Evolutionary conservation across 1,284 basidiomycete genomes (phyloP).

Genomic region (Sutorius eximius): DNA sequence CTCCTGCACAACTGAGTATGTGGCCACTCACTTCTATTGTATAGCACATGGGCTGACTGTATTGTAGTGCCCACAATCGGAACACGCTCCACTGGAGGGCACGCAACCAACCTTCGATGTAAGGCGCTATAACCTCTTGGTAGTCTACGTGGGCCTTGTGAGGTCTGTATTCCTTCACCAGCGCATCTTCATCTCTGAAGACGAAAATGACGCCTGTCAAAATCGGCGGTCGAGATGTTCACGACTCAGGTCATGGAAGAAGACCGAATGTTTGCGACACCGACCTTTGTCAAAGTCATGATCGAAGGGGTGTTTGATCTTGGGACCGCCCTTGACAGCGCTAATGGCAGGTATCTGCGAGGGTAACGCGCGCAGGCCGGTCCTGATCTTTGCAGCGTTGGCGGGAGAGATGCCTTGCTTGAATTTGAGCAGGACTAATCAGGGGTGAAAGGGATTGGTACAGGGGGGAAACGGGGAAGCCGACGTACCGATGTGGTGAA

Average conservation of each 20-base stretch:
- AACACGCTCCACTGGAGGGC: not conserved
- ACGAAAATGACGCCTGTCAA: constrained; percentile 22
- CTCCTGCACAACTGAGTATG: no score
- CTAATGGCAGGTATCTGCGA: constrained; percentile 20
- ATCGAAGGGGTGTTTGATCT: constrained; percentile 22
- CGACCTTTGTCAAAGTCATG: constrained; percentile 29
- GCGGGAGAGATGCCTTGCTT: constrained; percentile 11
- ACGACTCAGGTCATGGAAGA: not conserved
- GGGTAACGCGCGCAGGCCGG: constrained; percentile 7
- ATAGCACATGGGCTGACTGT: no score
- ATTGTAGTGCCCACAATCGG: not conserved
- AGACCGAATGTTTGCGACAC: not conserved
- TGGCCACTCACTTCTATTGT: no score
- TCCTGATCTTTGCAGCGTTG: constrained; percentile 9
- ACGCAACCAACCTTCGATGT: constrained; percentile 22
- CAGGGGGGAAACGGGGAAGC: not conserved
- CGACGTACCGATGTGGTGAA: constrained; percentile 29
- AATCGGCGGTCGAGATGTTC: not conserved
- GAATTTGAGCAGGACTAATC: constrained; percentile 24
- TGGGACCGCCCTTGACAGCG: constrained; percentile 14
- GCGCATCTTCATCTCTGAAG: constrained; percentile 20
- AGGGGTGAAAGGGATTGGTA: not conserved
- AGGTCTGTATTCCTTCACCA: constrained; percentile 15
- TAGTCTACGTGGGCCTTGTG: constrained; percentile 22
- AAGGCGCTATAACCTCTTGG: constrained; percentile 7